Evolutionary conservation across 202 grass and related monocot genomes (phyloP), one percentile per base, ranked within the genome.

Genomic region (Panicum virgatum): DNA sequence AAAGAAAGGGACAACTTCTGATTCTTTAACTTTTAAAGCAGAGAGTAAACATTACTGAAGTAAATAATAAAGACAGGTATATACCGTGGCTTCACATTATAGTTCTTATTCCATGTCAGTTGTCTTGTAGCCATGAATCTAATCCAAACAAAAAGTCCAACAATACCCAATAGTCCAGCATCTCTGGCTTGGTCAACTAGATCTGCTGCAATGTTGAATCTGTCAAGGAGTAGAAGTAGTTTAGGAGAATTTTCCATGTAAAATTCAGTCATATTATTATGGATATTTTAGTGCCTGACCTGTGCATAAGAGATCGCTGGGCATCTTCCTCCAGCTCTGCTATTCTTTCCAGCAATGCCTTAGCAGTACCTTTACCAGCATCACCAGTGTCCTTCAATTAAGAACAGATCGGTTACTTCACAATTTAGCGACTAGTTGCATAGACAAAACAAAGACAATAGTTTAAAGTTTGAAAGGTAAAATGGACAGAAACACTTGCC

Each of bases 41-140:
- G 1, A 56, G 36, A 84, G 9, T 53, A 62, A 77, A 75, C 51
- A 44, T 38, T 53, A 34, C 62, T 76, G n/a, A n/a, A 82, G 20
- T 42, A 87, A 76, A 39, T 69, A 66, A 79, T 60, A 74, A 25
- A 56, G 62, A 79, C 7, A 75, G 60, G 44, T 83, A 83, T 59
- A 58, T 93, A 96, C 96, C 96, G 92, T 85, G 96, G 96, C 83
- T 99, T 99, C 80, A 99, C 93, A 82, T 99, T 99, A 80, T 99
- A 99, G 81, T 99, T 99, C 66, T 96, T 99, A 81, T 96, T 99
- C 96, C 96, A 99, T 81, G 81, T 80, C 61, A 99, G 89, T 78
- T 99, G 96, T 45, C 96, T 91, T 34, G 87, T 96, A 71, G 85
- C 87, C 96, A 99, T 99, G 80, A 96, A 99, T 62, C 93, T 94